Base-by-base conservation (phyloP, 2,329 filamentous ascomycete species). In the Lasiodiplodia hormozganensis region DNA sequence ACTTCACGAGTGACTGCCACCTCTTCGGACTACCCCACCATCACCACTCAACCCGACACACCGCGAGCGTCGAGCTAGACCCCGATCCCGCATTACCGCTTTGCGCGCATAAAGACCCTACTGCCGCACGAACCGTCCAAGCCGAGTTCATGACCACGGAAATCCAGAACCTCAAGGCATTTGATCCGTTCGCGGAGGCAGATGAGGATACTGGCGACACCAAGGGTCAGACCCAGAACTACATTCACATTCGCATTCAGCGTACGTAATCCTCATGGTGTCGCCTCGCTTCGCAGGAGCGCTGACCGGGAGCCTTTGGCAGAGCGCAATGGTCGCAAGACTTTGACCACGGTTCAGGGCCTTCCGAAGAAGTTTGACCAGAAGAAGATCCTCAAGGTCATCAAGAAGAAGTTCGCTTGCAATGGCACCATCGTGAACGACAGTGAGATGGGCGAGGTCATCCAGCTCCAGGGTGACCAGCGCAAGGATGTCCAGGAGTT, bases 291-390 rank as follows among this genome's bases (percentile, higher is more conserved):
- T 52, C 1, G 62, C 62, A 40, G 43, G 5, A 31, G 52, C 69
- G 74, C 85, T 87, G 75, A 88, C 81, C 25, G 38, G 8, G 52
- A n/a, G 53, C 70, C 40, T 21, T 47, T 70, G 75, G 11, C 82
- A 98, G 95, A 99, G 87, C 96, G 96, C 86, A 99, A 99, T 98
- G 96, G 96, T 90, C 96, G 96, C 85, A 99, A 99, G 90, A 98
- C 96, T 87, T 89, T 99, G 92, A 99, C 96, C 78, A 99, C 96
- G 78, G 94, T 99, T 79, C 95, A 98, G 89, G 96, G 96, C 85
- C 90, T 99, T 79, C 95, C 96, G 73, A 96, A 96, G 87, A 97
- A 98, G 82, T 98, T 97, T 81, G 95, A 97, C 85, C 94, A 96
- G 85, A 98, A 97, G 90, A 97, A 97, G 87, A 97, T 99, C 82